phyloP scores from a whole-genome alignment of 2,329 filamentous ascomycete species.

The Dryadomyces sulphureus region DNA sequence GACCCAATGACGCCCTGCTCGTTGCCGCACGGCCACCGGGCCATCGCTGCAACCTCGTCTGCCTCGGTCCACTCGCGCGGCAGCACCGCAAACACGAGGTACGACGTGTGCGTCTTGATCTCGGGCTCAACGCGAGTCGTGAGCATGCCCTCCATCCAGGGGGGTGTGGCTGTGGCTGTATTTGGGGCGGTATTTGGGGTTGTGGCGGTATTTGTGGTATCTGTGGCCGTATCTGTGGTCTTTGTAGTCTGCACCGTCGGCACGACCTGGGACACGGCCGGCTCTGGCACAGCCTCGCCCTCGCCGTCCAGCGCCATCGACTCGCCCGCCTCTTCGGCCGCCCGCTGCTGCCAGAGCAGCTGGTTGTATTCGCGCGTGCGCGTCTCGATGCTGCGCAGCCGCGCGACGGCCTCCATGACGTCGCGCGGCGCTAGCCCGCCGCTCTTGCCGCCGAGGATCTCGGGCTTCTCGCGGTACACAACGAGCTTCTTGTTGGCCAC shows the following conservation, averaged over 20 bases:
- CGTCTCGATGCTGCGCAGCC: constrained; percentile 59
- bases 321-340: background rate
- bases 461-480: constrained; percentile 66
- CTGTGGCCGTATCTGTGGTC: background rate
- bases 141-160: constrained; percentile 61
- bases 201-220: background rate
- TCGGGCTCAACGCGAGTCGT: constrained; percentile 74
- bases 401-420: constrained; percentile 64
- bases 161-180: background rate
- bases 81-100: constrained; percentile 81
- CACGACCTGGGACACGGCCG: too few relatives aligned
- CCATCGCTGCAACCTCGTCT: constrained; percentile 56
- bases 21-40: constrained; percentile 47
- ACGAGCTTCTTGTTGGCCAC: constrained; percentile 67
- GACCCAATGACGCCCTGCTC: constrained; percentile 37
- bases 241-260: background rate
- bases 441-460: constrained; percentile 48
- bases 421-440: constrained; percentile 51
- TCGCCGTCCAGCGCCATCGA: constrained; percentile 13
- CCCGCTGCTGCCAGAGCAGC: constrained; percentile 8
- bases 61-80: constrained; percentile 75
- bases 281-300: constrained; percentile 4
- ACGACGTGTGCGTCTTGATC: constrained; percentile 93
- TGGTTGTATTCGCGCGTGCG: constrained; percentile 46
- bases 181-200: too few relatives aligned